Base-by-base conservation (phyloP, 495 filamentous ascomycete genomes). In the Penicillium paradoxum region DNA sequence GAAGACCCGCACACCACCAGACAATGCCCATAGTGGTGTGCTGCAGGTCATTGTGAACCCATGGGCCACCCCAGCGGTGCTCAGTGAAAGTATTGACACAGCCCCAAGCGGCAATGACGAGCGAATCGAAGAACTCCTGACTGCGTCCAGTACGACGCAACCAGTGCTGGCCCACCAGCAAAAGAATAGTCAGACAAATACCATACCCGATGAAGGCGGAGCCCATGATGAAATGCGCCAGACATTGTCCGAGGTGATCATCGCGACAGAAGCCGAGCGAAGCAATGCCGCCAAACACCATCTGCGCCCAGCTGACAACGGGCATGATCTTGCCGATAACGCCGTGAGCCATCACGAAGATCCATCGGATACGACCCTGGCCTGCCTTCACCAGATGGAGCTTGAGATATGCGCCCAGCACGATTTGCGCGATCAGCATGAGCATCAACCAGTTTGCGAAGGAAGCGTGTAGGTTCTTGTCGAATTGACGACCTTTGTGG, bases 211-310 rank as follows among this genome's bases (percentile, higher is more conserved):
- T 95, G 68, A 98, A 97, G 2, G 92, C 91, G 53, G 86, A 87
- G 17, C 93, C 93, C 95, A 98, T 97, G 65, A 97, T 97, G 64
- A 97, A 97, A 69, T 98, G 93, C 27, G 93, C 95, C 24, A 89
- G 71, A 71, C 93, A 98, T 72, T 98, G 95, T 6, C 92, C 91
- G 15, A 90, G 61, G 66, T 97, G 93, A 45, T 97, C 93, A 21
- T 76, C 91, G 46, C 86, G 85, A 66, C 93, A 98, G 73, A 95
- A 97, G n/a, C 93, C 93, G 52, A 96, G 72, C 37, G 89, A 80
- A 1, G 91, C 90, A 60, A 98, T 96, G 8, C 93, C 95, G 25
- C 93, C 93, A 68, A 98, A 95, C 6, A 98, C 65, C 87, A 98
- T 97, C 73, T 98, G 95, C 8, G 87, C 81, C 93, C 93, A 98